Conservation (phyloP, 2,329 filamentous ascomycete genomes). For the Stagonosporopsis vannaccii region DNA sequence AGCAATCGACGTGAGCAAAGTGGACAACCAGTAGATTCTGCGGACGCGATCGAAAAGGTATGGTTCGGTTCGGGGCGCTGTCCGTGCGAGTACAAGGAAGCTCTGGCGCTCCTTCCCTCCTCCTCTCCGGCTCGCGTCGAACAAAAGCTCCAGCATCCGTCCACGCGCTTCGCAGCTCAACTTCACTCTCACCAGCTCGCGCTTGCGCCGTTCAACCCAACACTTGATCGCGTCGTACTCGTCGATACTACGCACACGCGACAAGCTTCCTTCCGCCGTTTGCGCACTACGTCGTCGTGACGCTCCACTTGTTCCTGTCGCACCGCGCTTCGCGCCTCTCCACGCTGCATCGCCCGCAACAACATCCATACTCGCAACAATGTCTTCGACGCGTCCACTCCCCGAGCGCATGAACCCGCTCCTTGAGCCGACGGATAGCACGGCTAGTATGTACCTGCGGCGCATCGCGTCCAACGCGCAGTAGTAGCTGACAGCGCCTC, state of each 20-base stretch:
- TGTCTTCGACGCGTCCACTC: slow-evolving; percentile 56
- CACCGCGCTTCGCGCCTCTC: slow-evolving; percentile 36
- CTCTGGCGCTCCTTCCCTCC: slow-evolving; percentile 19
- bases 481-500: slow-evolving; percentile 34
- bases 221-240: slow-evolving; percentile 16
- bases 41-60: slow-evolving; percentile 8
- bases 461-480: slow-evolving; percentile 36
- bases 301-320: slow-evolving; percentile 12
- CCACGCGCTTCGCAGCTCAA: slow-evolving; percentile 14
- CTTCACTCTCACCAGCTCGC: slow-evolving; percentile 11
- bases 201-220: slow-evolving; percentile 5
- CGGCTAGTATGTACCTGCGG: slow-evolving; percentile 63
- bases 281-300: slow-evolving; percentile 19
- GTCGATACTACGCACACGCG: slow-evolving; percentile 8
- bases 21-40: neutral
- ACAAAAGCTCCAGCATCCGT: neutral
- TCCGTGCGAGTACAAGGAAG: neutral
- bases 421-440: slow-evolving; percentile 67
- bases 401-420: slow-evolving; percentile 71
- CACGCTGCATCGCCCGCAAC: slow-evolving; percentile 20
- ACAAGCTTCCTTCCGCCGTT: slow-evolving; percentile 6
- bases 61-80: slow-evolving; percentile 5
- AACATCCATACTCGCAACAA: slow-evolving; percentile 29
- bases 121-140: slow-evolving; percentile 13
- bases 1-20: neutral